A percentile compares a stretch with the other conserved stretches of the same genome.
These are phyloP conservation scores for Tolypocladium amazonense DNA, from an alignment of 2,329 filamentous ascomycete genomes.

Conservation along the genomic window DNA sequence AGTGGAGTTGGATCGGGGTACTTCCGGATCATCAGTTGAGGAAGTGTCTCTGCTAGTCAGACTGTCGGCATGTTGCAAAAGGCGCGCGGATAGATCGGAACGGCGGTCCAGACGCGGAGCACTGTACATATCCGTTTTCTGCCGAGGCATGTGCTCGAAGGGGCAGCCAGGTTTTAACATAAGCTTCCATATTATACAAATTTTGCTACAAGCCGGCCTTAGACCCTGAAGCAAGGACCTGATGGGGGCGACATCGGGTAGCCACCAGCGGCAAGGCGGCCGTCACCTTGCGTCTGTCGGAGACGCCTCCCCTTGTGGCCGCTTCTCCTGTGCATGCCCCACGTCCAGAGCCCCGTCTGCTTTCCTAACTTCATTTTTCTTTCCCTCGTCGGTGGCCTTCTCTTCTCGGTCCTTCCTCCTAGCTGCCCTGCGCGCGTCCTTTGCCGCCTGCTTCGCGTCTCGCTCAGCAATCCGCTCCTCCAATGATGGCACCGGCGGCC, in stretches of 20 bases:
- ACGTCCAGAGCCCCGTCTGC: conserved; percentile 2
- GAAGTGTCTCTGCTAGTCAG: background rate
- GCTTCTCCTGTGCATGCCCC: background rate
- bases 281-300: background rate
- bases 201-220: background rate
- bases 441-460: conserved; percentile 43
- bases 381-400: background rate
- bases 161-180: background rate
- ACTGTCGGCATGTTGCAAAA: background rate
- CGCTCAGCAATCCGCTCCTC: conserved; percentile 49
- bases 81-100: background rate
- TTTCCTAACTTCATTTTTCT: background rate
- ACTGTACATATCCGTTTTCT: background rate
- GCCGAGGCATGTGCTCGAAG: background rate
- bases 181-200: background rate
- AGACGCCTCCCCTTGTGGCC: background rate
- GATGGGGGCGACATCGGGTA: background rate
- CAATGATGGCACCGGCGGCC: conserved; percentile 54
- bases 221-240: background rate
- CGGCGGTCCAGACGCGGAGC: background rate
- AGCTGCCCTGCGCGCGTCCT: conserved; percentile 41
- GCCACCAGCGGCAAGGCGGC: background rate
- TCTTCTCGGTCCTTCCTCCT: conserved; percentile 14
- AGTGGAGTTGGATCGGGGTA: background rate
- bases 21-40: background rate